These are phyloP conservation scores for Hygrocybe coccinea DNA, from an alignment of 768 basidiomycete species.

Conservation along the genomic window DNA sequence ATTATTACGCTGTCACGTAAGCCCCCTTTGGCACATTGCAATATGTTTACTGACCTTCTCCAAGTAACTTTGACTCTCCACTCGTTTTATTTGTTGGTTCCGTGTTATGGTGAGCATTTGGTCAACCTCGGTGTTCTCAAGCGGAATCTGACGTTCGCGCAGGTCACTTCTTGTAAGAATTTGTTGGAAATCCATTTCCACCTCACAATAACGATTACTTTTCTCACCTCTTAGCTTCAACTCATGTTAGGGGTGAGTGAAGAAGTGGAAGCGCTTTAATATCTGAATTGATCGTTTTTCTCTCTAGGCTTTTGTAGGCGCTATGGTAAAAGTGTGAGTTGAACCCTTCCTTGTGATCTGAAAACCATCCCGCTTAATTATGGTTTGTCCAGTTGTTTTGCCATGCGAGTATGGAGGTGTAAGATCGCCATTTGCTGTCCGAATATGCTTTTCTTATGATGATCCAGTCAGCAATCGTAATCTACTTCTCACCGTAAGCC, in stretches of 20 bases:
- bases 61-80: slow-evolving; percentile 37
- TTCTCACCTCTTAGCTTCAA: slow-evolving; percentile 20
- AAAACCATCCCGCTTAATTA: not conserved
- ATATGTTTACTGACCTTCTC: not conserved
- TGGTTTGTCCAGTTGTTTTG: slow-evolving; percentile 40
- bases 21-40: slow-evolving; percentile 15
- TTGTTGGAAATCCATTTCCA: not conserved
- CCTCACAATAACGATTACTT: slow-evolving; percentile 2
- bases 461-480: slow-evolving; percentile 52
- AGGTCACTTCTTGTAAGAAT: not conserved
- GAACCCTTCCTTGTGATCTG: not conserved
- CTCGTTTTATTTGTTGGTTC: slow-evolving; percentile 22
- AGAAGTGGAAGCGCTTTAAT: not conserved
- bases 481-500: slow-evolving; percentile 37
- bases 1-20: slow-evolving; percentile 52
- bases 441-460: slow-evolving; percentile 5
- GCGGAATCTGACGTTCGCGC: not conserved
- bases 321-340: slow-evolving; percentile 52
- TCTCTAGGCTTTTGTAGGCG: slow-evolving; percentile 41
- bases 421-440: slow-evolving; percentile 10
- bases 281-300: not conserved
- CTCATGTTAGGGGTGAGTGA: slow-evolving; percentile 33
- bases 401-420: slow-evolving; percentile 64
- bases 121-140: not conserved
- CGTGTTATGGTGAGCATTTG: slow-evolving; percentile 29